Evolutionary conservation across 108 stramenopile species (phyloP), one percentile per base, ranked within the genome.

Genomic region (Skeletonema menzelii): DNA sequence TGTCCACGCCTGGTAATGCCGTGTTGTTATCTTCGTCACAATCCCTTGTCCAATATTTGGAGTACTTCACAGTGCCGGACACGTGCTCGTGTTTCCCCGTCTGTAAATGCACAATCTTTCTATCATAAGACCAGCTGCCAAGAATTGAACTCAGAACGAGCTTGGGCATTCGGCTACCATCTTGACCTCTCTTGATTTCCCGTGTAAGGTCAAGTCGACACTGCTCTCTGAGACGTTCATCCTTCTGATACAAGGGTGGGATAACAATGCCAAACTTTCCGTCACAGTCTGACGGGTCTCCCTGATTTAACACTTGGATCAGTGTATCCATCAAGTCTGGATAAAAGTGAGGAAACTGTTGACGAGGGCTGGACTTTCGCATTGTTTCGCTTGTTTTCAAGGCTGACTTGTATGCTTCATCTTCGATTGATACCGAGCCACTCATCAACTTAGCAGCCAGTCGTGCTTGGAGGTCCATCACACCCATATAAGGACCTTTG

Each of bases 291-390:
- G 65, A 63, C 12, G 73, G 62, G 59, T 20, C 59, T 19, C 34
- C 81, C 12, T 56, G 31, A 65, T 38, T 57, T 20, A 63, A 70
- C 3, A 83, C 58, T 30, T 65, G 28, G 8, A 71, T 65, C 49
- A 89, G 35, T 8, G 88, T 74, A 56, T 89, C 88, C 85, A 89
- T 77, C 20, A 55, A 77, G 8, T 85, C 88, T 31, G 81, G 40
- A 46, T 87, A 89, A 65, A 76, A 82, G 19, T 79, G 82, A 26
- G 88, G 88, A 76, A 89, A 89, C 57, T 89, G 88, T n/a, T 86
- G 79, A 19, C 81, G 72, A 10, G 86, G 83, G 14, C 15, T 42
- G 11, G 70, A 42, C 3, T 69, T 73, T 62, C 88, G 77, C 70
- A 89, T 86, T 19, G 40, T 57, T 59, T 79, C 26, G 62, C 67